Evolutionary conservation across 2,329 filamentous ascomycete genomes (phyloP).

Genomic region (Triangularia setosa): DNA sequence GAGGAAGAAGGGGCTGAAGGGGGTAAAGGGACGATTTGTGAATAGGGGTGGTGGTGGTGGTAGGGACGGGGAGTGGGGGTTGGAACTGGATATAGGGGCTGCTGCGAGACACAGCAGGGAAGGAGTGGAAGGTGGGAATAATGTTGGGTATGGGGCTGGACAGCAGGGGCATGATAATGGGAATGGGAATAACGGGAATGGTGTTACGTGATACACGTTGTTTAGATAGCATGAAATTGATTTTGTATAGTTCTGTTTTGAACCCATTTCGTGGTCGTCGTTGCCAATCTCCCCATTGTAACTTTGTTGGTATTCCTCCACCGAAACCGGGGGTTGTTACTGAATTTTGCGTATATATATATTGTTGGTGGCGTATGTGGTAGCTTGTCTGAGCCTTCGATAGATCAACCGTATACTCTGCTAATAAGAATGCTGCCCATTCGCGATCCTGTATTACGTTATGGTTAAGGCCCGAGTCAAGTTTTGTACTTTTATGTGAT

Average conservation of each 20-base stretch:
- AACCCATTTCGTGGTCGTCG: no score
- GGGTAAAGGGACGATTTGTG: background rate
- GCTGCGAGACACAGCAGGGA: background rate
- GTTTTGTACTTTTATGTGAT: no score
- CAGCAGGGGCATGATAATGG: background rate
- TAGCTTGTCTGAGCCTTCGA: no score
- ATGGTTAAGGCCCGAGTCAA: background rate
- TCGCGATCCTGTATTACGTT: background rate
- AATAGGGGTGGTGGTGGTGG: no score
- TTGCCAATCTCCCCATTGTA: no score
- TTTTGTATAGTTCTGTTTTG: background rate
- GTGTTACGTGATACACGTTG: background rate
- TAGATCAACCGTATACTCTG: no score
- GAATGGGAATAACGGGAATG: background rate
- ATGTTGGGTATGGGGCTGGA: background rate
- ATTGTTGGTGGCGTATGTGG: no score
- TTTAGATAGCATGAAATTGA: background rate
- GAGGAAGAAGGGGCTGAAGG: background rate
- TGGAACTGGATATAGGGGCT: background rate
- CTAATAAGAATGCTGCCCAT: no score
- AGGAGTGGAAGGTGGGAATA: background rate
- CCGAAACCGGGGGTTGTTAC: no score
- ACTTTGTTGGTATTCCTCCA: no score
- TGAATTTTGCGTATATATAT: no score
- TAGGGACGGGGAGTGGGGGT: background rate